A percentile compares a stretch with the other conserved stretches of the same genome.
phyloP scores from a whole-genome alignment of 176 grass and related monocot species.

The Neostapfia colusana region DNA sequence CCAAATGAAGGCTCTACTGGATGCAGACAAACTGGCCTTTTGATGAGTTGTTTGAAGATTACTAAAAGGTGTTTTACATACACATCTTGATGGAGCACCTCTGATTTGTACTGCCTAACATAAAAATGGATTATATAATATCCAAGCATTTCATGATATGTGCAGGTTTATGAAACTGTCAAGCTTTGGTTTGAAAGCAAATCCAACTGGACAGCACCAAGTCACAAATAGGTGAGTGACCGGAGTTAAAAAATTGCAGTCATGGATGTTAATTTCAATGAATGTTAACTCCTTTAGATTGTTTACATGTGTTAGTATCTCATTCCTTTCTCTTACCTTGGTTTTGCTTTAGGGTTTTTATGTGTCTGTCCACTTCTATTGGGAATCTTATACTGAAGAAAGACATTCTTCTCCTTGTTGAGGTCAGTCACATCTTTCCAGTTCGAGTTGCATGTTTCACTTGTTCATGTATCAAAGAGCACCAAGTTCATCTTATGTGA shows the following conservation, averaged over 20 bases:
- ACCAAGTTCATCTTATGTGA: slow-evolving; percentile 7
- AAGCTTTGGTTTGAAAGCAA: slow-evolving; percentile 41
- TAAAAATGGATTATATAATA: slow-evolving; percentile 9
- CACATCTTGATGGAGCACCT: slow-evolving; percentile 5
- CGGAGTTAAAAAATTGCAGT: slow-evolving; percentile 1
- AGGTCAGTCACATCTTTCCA: slow-evolving; percentile 50
- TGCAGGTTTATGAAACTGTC: slow-evolving; percentile 65
- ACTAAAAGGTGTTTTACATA: slow-evolving; percentile 52
- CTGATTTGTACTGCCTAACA: slow-evolving; percentile 4
- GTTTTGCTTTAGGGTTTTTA: slow-evolving; percentile 48
- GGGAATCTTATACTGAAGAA: slow-evolving; percentile 31
- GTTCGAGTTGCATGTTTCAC: neutral
- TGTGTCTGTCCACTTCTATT: slow-evolving; percentile 40
- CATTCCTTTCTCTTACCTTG: slow-evolving; percentile 29
- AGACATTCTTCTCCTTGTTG: slow-evolving; percentile 48
- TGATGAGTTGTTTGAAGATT: slow-evolving; percentile 47
- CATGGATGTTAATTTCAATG: slow-evolving; percentile 21
- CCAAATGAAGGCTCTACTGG: slow-evolving; percentile 7
- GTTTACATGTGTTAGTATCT: slow-evolving; percentile 2
- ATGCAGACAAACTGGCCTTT: slow-evolving; percentile 15
- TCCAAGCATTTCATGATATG: slow-evolving; percentile 8
- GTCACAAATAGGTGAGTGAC: slow-evolving; percentile 45
- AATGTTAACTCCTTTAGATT: neutral
- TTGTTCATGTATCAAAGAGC: neutral
- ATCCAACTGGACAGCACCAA: slow-evolving; percentile 38